Conservation (phyloP, 2,329 filamentous ascomycete species). For the Fonsecaea pugnacius region DNA sequence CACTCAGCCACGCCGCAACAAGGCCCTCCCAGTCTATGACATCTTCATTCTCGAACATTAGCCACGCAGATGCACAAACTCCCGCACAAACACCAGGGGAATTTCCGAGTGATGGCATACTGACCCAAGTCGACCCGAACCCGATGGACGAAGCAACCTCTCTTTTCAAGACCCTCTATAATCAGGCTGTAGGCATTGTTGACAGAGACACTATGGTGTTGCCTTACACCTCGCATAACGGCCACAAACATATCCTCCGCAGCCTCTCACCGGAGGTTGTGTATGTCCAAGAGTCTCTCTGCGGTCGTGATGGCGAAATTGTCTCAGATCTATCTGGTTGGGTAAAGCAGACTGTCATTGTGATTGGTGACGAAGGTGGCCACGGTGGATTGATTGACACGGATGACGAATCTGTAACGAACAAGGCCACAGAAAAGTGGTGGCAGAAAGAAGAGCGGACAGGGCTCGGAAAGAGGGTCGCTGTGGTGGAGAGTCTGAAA, state of each 20-base stretch:
- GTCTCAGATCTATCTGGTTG: conserved; percentile 69
- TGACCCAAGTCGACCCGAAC: conserved; percentile 53
- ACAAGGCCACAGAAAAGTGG: conserved; percentile 56
- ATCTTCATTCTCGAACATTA: conserved; percentile 88
- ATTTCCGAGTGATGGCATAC: conserved; percentile 55
- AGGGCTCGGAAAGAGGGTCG: conserved; percentile 81
- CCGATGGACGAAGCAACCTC: conserved; percentile 50
- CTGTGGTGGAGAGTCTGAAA: conserved; percentile 81
- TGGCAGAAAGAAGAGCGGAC: conserved; percentile 81
- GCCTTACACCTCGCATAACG: conserved; percentile 81
- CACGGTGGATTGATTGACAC: conserved; percentile 81
- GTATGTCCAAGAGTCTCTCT: conserved; percentile 84
- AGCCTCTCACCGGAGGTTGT: conserved; percentile 83
- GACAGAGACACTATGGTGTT: conserved; percentile 85
- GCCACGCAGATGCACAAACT: conserved; percentile 69
- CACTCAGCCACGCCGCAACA: conserved; percentile 50
- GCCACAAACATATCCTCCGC: conserved; percentile 83
- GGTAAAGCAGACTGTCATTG: conserved; percentile 66
- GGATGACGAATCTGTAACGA: conserved; percentile 60
- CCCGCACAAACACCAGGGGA: conserved; percentile 70
- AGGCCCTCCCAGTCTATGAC: conserved; percentile 54
- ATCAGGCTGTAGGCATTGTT: conserved; percentile 76
- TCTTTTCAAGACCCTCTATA: conserved; percentile 78
- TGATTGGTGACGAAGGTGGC: conserved; percentile 61
- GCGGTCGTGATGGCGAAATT: conserved; percentile 72